phyloP scores from a whole-genome alignment of 192 early-diverging fungal genomes.

The Thoreauomyces humboldtii region DNA sequence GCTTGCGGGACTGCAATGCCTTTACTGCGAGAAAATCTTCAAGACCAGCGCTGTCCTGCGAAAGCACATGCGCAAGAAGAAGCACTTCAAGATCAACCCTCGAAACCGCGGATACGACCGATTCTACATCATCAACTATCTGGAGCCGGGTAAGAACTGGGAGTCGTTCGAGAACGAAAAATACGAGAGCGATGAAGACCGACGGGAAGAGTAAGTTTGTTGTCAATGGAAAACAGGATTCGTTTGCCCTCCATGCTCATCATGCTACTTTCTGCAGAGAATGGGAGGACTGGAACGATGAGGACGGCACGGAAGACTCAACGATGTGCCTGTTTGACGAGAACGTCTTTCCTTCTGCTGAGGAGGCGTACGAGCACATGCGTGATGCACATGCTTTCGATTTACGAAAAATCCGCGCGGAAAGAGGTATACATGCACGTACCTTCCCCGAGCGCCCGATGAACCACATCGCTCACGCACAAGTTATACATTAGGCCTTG shows the following conservation, averaged over 20 bases:
- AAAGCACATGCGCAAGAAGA: conserved; percentile 98
- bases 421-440: conserved; percentile 11
- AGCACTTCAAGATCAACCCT: conserved; percentile 92
- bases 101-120: conserved; percentile 88
- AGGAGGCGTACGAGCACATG: conserved; percentile 72
- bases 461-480: neutral
- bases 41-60: conserved; percentile 82
- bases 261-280: conserved; percentile 13
- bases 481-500: conserved; percentile 40
- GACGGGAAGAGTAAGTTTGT: conserved; percentile 57
- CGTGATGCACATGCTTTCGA: conserved; percentile 73
- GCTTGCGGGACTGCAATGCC: conserved; percentile 63
- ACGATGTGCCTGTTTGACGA: conserved; percentile 84
- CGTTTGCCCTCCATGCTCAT: neutral
- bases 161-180: conserved; percentile 80
- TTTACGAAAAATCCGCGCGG: conserved; percentile 48
- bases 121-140: conserved; percentile 92
- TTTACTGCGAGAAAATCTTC: conserved; percentile 94
- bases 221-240: neutral
- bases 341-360: conserved; percentile 55
- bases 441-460: neutral
- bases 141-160: conserved; percentile 90
- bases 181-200: conserved; percentile 69
- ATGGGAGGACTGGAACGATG: conserved; percentile 41
- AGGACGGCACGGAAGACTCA: conserved; percentile 69